Percentiles rank a stretch among this genome's conserved stretches.
Evolutionary conservation across 2,329 filamentous ascomycete genomes (phyloP).

Genomic region (Pseudopithomyces chartarum): DNA sequence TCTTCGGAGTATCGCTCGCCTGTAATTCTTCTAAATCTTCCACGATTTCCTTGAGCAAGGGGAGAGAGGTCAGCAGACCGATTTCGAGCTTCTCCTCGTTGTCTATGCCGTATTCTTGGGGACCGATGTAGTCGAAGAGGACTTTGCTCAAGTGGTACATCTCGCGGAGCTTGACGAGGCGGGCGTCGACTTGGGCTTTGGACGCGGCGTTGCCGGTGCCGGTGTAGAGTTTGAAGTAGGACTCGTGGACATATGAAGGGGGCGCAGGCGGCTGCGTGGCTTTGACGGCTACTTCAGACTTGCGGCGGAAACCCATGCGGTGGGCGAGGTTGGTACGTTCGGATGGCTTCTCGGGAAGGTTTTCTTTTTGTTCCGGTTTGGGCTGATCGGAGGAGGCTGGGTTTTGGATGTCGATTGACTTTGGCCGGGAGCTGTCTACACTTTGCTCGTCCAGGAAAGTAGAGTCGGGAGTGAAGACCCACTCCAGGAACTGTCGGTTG

Average conservation of each 20-base stretch:
- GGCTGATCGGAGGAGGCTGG: constrained; percentile 36
- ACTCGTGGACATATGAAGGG: constrained; percentile 53
- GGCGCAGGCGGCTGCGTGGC: constrained; percentile 15
- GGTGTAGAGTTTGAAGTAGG: constrained; percentile 89
- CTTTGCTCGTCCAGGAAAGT: constrained; percentile 71
- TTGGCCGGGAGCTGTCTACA: constrained; percentile 40
- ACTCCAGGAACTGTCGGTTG: constrained; percentile 94
- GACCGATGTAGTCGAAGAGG: constrained; percentile 96
- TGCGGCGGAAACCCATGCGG: constrained; percentile 59
- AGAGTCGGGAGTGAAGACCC: constrained; percentile 90
- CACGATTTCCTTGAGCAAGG: constrained; percentile 94
- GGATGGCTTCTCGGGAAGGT: constrained; percentile 45
- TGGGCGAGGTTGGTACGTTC: constrained; percentile 49
- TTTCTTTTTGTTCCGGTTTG: constrained; percentile 36
- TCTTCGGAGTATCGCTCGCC: constrained; percentile 90
- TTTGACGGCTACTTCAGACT: constrained; percentile 49
- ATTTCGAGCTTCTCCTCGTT: constrained; percentile 98
- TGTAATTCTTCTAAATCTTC: constrained; percentile 97
- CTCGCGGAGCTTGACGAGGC: constrained; percentile 87
- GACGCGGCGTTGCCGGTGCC: constrained; percentile 64
- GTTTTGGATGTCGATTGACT: constrained; percentile 28
- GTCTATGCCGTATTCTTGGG: constrained; percentile 96
- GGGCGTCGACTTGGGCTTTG: constrained; percentile 80
- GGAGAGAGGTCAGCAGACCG: constrained; percentile 88
- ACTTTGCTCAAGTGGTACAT: constrained; percentile 93